Evolutionary conservation across 208 protist species (phyloP).

Genomic region (Trypanosoma conorhini): DNA sequence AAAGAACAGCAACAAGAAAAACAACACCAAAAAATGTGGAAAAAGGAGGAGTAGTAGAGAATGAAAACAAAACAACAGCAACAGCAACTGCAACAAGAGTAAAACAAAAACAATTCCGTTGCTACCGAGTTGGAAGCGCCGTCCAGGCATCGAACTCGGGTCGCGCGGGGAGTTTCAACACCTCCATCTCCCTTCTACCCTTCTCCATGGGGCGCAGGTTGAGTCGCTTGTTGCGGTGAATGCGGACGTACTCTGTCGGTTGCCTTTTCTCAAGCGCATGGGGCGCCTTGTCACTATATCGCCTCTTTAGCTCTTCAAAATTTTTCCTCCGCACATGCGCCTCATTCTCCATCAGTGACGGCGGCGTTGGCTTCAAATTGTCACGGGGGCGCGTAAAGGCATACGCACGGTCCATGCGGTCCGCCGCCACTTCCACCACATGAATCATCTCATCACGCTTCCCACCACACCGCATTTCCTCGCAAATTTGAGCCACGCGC

Average conservation of each 20-base stretch:
- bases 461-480: constrained; percentile 82
- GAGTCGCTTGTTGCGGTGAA: constrained; percentile 52
- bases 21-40: not conserved
- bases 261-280: constrained; percentile 40
- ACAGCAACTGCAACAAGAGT: constrained; percentile 19
- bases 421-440: constrained; percentile 65
- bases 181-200: constrained; percentile 29
- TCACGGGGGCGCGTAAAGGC: constrained; percentile 68
- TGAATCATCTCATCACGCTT: constrained; percentile 88
- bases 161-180: constrained; percentile 32
- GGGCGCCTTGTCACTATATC: constrained; percentile 53
- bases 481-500: constrained; percentile 81
- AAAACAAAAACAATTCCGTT: constrained; percentile 14
- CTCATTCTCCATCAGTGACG: constrained; percentile 42
- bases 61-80: not conserved
- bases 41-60: constrained; percentile 6
- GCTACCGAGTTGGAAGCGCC: not conserved
- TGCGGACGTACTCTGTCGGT: constrained; percentile 41
- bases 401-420: constrained; percentile 74
- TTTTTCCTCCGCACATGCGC: constrained; percentile 30
- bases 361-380: constrained; percentile 30
- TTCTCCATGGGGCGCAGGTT: constrained; percentile 43
- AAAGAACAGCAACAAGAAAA: too few relatives aligned
- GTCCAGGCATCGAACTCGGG: constrained; percentile 39
- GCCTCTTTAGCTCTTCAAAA: constrained; percentile 42